phyloP scores from a whole-genome alignment of 495 filamentous ascomycete species.

The Penicillium ucsense region DNA sequence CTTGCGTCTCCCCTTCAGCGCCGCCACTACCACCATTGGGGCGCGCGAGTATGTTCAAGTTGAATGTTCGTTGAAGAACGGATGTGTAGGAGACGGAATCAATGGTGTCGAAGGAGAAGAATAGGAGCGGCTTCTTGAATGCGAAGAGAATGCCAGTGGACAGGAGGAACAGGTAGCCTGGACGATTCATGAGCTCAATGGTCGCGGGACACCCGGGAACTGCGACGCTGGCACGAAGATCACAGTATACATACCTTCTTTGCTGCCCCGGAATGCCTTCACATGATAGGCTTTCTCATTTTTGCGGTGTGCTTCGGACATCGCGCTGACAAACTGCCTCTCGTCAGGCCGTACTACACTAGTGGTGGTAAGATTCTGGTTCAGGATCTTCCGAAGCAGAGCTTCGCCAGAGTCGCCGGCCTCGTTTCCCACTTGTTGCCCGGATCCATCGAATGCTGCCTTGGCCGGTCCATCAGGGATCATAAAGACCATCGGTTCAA shows the following conservation, averaged over 20 bases:
- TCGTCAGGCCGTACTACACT: slow-evolving; percentile 60
- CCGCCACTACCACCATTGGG: slow-evolving; percentile 24
- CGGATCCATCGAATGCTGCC: slow-evolving; percentile 29
- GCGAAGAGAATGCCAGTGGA: slow-evolving; percentile 80
- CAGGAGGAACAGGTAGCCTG: slow-evolving; percentile 83
- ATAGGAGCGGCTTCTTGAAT: slow-evolving; percentile 90
- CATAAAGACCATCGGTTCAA: slow-evolving; percentile 79
- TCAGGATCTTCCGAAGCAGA: slow-evolving; percentile 54
- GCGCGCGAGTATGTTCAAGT: slow-evolving; percentile 64
- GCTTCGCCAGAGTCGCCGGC: slow-evolving; percentile 52
- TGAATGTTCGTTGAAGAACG: slow-evolving; percentile 88
- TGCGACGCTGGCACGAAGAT: neutral
- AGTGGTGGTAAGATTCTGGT: slow-evolving; percentile 46
- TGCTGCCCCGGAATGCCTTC: slow-evolving; percentile 83
- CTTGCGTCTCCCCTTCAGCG: slow-evolving; percentile 43
- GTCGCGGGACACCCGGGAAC: no score
- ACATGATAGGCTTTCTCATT: slow-evolving; percentile 86
- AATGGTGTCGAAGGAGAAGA: slow-evolving; percentile 71
- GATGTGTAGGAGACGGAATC: slow-evolving; percentile 80
- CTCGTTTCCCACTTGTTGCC: slow-evolving; percentile 31
- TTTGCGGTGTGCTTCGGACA: slow-evolving; percentile 76
- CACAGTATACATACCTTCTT: slow-evolving; percentile 54
- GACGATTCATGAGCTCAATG: neutral
- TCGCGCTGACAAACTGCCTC: slow-evolving; percentile 65
- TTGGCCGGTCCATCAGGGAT: slow-evolving; percentile 66